phyloP scores from a whole-genome alignment of 768 basidiomycete genomes.

The Tremella fuciformis region DNA sequence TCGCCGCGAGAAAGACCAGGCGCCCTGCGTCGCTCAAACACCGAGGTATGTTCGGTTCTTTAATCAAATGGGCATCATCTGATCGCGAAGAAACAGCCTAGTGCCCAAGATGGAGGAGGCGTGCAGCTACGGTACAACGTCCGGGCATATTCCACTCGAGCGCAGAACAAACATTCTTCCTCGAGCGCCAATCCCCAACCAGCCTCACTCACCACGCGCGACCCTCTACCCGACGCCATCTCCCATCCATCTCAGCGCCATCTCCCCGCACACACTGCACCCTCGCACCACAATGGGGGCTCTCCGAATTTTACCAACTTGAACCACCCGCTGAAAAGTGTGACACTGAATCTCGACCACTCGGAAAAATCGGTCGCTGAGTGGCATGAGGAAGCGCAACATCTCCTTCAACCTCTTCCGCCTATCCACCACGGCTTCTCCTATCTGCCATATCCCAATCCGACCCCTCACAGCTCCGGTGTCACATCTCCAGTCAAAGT shows the following conservation, averaged over 20 bases:
- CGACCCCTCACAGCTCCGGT: background rate
- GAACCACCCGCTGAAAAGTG: background rate
- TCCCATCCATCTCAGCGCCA: no score
- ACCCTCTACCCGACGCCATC: no score
- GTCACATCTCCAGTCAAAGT: background rate
- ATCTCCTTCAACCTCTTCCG: background rate
- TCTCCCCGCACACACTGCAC: no score
- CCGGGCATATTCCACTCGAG: background rate
- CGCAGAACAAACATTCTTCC: background rate
- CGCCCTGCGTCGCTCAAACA: background rate
- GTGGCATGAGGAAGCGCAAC: conserved; percentile 1
- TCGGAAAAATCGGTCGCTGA: background rate
- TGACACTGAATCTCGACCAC: background rate
- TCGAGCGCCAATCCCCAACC: background rate
- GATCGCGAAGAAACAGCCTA: background rate
- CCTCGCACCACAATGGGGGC: background rate
- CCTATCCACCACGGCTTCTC: background rate
- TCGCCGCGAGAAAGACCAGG: background rate
- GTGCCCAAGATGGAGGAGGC: background rate
- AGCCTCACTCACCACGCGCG: background rate
- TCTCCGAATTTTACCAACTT: background rate
- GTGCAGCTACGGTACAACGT: background rate
- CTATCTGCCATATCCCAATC: background rate
- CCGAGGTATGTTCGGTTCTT: background rate
- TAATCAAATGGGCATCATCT: background rate